Evolutionary conservation across 768 basidiomycete species (phyloP), one percentile per base, ranked within the genome.

Genomic region (Tylopilus sp.): DNA sequence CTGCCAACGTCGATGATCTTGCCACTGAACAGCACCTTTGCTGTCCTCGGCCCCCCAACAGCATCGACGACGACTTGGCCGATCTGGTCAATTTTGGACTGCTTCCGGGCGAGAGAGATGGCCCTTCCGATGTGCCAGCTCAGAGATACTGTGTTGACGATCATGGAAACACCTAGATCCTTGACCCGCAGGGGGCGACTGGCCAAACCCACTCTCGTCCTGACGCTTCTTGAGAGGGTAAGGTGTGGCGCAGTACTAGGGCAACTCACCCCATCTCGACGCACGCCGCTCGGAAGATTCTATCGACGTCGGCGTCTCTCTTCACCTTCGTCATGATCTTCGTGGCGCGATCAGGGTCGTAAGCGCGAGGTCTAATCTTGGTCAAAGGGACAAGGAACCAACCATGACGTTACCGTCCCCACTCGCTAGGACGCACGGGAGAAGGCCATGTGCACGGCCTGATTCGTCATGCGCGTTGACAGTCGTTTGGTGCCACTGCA

Each of bases 61-160:
- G 73, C 61, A 21, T 70, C 65, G 30, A 74, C 70, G 47, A 74
- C 52, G 37, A 68, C 66, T 13, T 65, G 60, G 1, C 71, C 72
- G 4, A 74, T 68, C 41, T 61, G 62, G 50, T 72, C 72, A 37
- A 80, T 65, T 51, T 74, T 70, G 42, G 74, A 81, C 45, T 68
- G 71, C 65, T 77, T 76, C 42, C 80, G 72, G 51, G 78, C 77
- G 3, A 78, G 72, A 7, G 78, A 75, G 16, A 85, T 75, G 0
- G 83, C 83, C 26, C 81, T 72, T 10, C 85, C 85, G 22, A 86
- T 76, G 42, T 79, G 70, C 85, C 85, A 86, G 10, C 80, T 78
- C 63, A 82, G 74, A 19, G 82, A 85, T 13, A 82, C 74, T 24
- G 79, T 81, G 38, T 77, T 79, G 3, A 74, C 70, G 17, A 84